phyloP scores from a whole-genome alignment of 495 filamentous ascomycete genomes.

The Penicillium pancosmium region DNA sequence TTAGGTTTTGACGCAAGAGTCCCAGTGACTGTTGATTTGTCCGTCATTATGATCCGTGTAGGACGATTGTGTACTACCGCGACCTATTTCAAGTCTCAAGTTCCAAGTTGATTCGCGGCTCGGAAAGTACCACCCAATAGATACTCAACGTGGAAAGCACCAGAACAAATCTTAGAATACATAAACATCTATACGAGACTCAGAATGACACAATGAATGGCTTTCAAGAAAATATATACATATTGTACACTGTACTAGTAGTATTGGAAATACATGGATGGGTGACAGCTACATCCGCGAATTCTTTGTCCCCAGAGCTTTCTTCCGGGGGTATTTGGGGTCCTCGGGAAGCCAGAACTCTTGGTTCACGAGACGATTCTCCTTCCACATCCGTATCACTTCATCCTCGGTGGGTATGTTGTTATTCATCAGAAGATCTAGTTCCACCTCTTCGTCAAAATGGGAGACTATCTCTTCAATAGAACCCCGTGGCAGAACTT shows the following conservation, averaged over 20 bases:
- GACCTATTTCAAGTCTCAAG: no score
- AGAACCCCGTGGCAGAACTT: slow-evolving; percentile 3
- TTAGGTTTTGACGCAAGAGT: no score
- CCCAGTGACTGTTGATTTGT: no score
- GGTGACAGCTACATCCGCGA: background rate
- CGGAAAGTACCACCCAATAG: no score
- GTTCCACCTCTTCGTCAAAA: slow-evolving; percentile 32
- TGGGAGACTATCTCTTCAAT: slow-evolving; percentile 11
- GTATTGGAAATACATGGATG: background rate
- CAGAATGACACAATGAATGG: background rate
- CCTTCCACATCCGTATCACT: background rate
- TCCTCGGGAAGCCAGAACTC: background rate
- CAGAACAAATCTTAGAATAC: no score
- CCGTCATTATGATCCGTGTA: no score
- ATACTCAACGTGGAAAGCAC: no score
- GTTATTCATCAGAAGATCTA: slow-evolving; percentile 17
- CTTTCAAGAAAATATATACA: background rate
- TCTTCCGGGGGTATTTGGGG: background rate
- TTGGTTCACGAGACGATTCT: background rate
- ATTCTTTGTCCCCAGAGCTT: background rate
- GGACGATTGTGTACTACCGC: no score
- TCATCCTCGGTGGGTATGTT: background rate
- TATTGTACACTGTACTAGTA: background rate
- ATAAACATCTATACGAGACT: no score
- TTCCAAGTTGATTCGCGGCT: no score